Base-by-base conservation (phyloP, 2,329 filamentous ascomycete genomes). In the Cytospora leucostoma region DNA sequence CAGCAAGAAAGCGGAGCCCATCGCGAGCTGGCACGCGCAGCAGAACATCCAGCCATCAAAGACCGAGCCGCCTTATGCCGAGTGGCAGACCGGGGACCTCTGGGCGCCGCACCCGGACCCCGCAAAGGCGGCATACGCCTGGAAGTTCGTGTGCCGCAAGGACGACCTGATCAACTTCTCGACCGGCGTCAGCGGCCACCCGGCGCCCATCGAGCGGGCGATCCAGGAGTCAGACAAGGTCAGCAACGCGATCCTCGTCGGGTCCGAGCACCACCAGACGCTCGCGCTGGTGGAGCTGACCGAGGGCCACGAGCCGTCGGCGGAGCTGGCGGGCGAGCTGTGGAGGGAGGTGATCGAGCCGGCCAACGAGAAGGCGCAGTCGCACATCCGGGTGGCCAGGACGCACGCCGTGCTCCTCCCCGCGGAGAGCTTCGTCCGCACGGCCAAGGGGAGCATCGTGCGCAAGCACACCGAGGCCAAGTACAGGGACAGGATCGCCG, bases 81-180 rank as follows among this genome's bases (percentile, higher is more conserved):
- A 69, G 13, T 66, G 57, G 64, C 54, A 38, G 2, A 58, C 64
- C n/a, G 66, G 66, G 10, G 68, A 70, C 33, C 66, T 70, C 17
- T 70, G 69, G 69, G 65, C 65, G 19, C 68, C 67, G 8, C 69
- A 70, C 32, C 67, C 68, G 15, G 67, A 70, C 40, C 67, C 67
- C 11, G 60, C 54, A 10, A 68, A 68, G 64, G 65, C 67, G 2
- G 44, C 56, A 2, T 68, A 62, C 38, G 68, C 57, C 10, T 70
- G 67, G 67, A 66, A 65, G 32, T 70, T 69, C 19, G 62, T 61
- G 0, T 68, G 69, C 33, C 64, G 69, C 12, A 69, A 68, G 15
- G 72, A 74, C 40, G 71, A 71, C 37, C 63, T 74, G 5, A 67
- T 70, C 15, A 67, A 64, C 15, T 67, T 70, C 35, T 63, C 65